Evolutionary conservation across 345 rosid genomes (phyloP).

Genomic region (Linum trigynum): DNA sequence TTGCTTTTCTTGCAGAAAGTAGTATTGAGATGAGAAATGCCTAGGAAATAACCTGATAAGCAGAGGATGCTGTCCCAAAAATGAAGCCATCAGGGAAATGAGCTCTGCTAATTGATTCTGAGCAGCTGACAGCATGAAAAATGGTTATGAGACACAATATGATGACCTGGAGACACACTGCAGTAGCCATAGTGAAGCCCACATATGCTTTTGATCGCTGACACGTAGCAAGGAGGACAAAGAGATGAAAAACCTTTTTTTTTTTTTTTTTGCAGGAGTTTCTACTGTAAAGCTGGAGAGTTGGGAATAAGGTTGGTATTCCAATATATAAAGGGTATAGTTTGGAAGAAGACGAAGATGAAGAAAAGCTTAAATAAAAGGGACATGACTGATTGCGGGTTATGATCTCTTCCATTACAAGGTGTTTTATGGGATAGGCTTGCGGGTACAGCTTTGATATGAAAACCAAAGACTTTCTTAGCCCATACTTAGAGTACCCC

Average conservation of each 20-base stretch:
- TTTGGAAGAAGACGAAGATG: constrained; percentile 9
- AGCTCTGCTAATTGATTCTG: constrained; percentile 49
- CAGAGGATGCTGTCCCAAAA: constrained; percentile 91
- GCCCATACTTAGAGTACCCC: neutral
- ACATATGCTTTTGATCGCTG: neutral
- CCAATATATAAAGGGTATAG: constrained; percentile 20
- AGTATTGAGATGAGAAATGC: neutral
- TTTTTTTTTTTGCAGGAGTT: neutral
- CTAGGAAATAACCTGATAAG: constrained; percentile 55
- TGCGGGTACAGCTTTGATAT: neutral
- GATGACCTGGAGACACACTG: neutral
- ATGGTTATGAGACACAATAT: constrained; percentile 13
- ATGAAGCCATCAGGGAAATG: constrained; percentile 69
- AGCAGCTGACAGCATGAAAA: constrained; percentile 12
- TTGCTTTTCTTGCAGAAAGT: neutral
- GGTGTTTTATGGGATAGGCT: constrained; percentile 13
- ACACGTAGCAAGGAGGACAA: neutral
- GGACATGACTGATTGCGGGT: constrained; percentile 13
- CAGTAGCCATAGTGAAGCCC: constrained; percentile 16
- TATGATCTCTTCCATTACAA: constrained; percentile 21
- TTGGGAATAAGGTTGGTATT: neutral
- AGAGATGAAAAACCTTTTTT: neutral
- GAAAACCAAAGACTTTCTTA: neutral
- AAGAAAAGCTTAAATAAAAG: neutral
- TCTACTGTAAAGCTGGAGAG: constrained; percentile 26